Evolutionary conservation across 1,284 basidiomycete species (phyloP), one percentile per base, ranked within the genome.

Genomic region (Cryptococcus sp.): DNA sequence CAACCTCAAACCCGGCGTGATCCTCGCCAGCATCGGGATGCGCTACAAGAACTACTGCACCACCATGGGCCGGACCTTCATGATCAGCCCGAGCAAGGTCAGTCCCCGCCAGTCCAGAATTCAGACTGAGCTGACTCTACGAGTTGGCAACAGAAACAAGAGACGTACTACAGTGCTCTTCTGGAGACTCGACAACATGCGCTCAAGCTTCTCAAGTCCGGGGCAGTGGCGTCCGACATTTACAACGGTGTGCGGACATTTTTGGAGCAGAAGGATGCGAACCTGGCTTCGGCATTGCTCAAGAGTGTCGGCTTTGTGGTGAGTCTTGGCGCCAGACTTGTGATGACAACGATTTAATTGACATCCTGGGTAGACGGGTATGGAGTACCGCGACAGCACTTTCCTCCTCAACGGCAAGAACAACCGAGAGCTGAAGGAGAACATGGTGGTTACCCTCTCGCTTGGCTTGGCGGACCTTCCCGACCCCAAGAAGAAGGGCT

Each of bases 301-400:
- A 98, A 97, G 80, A 92, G 85, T 64, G 80, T 93, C 51, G 95
- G 95, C 6, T 96, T 95, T 76, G 89, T 87, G 28, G 91, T 92
- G 73, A 63, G 78, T 75, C 7, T 7, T 1, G 24, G 39, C 24
- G 8, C 38, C 4, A 33, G 20, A 44, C 36, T 5, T 53, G 40
- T 37, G 44, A 35, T 56, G 21, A 53, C 24, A 53, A 46, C 20
- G 16, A 37, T 35, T 39, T 43, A 13, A 44, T 54, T 70, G 21
- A 69, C 35, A 24, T 46, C 18, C 21, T 18, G 38, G 57, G 56
- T 7, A 94, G 91, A 94, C 86, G 72, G 92, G 92, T 13, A 84
- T 97, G 72, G 95, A 98, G 75, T 97, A 95, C 78, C 86, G 94
- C 36, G 95, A 98, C 72, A 86, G 88, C 11, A 81, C 85, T 0